Percentiles rank a stretch among this genome's conserved stretches.
Conservation (phyloP, 1,284 basidiomycete species). For the Heterobasidion parviporum region DNA sequence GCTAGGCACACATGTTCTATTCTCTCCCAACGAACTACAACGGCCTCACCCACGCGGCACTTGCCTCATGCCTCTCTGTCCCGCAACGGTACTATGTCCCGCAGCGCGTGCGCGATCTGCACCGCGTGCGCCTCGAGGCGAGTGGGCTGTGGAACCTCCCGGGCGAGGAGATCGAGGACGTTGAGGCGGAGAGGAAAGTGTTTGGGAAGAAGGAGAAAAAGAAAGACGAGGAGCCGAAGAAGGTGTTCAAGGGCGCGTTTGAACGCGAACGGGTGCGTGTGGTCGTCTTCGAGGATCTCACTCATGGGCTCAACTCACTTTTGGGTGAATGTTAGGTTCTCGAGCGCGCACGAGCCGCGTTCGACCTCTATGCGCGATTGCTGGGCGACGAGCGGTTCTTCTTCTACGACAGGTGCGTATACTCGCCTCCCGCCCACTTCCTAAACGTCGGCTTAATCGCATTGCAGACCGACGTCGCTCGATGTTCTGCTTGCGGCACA, state of each 20-base stretch:
- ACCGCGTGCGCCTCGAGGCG: slow-evolving; percentile 49
- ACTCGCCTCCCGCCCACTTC: neutral
- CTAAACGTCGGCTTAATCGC: neutral
- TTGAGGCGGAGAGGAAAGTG: slow-evolving; percentile 23
- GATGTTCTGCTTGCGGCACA: slow-evolving; percentile 64
- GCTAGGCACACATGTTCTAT: slow-evolving; percentile 49
- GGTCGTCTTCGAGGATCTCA: neutral
- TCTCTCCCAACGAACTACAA: slow-evolving; percentile 56
- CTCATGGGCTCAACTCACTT: neutral
- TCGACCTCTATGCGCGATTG: slow-evolving; percentile 52
- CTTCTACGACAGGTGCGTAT: slow-evolving; percentile 34
- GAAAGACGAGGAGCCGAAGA: slow-evolving; percentile 12
- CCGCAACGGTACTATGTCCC: slow-evolving; percentile 72
- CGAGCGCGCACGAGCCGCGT: slow-evolving; percentile 45
- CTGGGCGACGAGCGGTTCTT: slow-evolving; percentile 46
- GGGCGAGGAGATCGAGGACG: slow-evolving; percentile 30
- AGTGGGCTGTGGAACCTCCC: slow-evolving; percentile 54
- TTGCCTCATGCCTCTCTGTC: slow-evolving; percentile 49
- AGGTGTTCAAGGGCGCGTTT: slow-evolving; percentile 42
- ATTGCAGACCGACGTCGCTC: slow-evolving; percentile 44
- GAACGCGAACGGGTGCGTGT: slow-evolving; percentile 52
- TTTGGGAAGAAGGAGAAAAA: slow-evolving; percentile 28
- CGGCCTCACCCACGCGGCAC: slow-evolving; percentile 39
- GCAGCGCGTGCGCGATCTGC: slow-evolving; percentile 45
- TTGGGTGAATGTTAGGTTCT: slow-evolving; percentile 34